Evolutionary conservation across 2,329 filamentous ascomycete species (phyloP).

Genomic region (Xylariaceae sp.): DNA sequence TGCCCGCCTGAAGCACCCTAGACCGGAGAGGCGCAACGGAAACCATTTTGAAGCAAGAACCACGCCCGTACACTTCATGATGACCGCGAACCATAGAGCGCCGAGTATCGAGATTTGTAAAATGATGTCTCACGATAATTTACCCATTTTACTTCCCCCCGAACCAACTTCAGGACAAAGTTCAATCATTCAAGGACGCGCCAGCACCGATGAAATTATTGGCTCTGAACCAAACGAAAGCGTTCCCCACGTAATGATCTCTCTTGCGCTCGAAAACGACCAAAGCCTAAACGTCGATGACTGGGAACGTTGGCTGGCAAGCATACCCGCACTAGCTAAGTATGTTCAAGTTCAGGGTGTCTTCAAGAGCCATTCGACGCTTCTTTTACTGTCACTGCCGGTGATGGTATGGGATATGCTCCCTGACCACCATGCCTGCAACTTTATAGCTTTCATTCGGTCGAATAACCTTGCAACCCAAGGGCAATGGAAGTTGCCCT

Average conservation of each 20-base stretch:
- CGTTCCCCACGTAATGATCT: constrained; percentile 66
- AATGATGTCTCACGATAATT: constrained; percentile 41
- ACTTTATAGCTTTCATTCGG: constrained; percentile 64
- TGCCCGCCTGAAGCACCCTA: constrained; percentile 64
- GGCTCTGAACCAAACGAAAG: constrained; percentile 57
- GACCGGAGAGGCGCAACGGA: constrained; percentile 63
- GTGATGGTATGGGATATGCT: constrained; percentile 66
- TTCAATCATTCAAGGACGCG: constrained; percentile 37
- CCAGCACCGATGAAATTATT: constrained; percentile 36
- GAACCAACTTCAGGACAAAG: constrained; percentile 32
- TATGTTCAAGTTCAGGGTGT: constrained; percentile 66
- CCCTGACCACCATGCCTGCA: constrained; percentile 62
- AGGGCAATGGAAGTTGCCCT: constrained; percentile 29
- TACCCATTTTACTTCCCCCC: constrained; percentile 47
- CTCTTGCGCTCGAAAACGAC: constrained; percentile 62
- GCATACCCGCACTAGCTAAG: constrained; percentile 62
- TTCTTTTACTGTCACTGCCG: constrained; percentile 63
- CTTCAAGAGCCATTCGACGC: constrained; percentile 66
- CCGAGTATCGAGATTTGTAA: constrained; percentile 63
- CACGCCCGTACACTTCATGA: constrained; percentile 67
- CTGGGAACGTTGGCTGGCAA: constrained; percentile 63
- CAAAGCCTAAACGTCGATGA: constrained; percentile 62
- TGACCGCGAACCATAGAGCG: constrained; percentile 64
- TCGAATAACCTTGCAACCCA: constrained; percentile 59
- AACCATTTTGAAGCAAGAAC: constrained; percentile 63